Evolutionary conservation across 2,329 filamentous ascomycete genomes (phyloP), one percentile per base, ranked within the genome.

Genomic region (Trichoderma breve): DNA sequence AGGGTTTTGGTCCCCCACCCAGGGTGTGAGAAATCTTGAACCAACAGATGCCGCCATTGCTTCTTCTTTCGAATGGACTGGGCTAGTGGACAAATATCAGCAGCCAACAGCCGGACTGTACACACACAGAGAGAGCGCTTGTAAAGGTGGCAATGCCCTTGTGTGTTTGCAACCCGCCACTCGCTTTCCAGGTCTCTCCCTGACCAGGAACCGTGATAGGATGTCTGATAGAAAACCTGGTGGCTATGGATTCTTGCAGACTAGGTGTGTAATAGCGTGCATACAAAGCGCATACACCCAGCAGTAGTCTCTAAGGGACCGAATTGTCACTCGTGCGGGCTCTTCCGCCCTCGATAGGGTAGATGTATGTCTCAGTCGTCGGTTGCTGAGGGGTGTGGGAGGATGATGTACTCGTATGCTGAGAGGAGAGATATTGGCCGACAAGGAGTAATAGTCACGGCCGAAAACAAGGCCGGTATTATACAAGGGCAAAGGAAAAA

Each of bases 351-450:
- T 70, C 67, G 71, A 72, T 72, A 64, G 55, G 71, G 58, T 21
- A 57, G 34, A 71, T 55, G 71, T 72, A 58, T 70, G 71, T 72
- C 67, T 72, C 60, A 71, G 71, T 70, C 58, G 60, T 28, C 39
- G 43, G 57, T 8, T 60, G 21, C 51, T 43, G 18, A 18, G 47
- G 55, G 55, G 34, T 18, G 34, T 26, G 36, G 30, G 55, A 69
- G 32, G 28, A 15, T 28, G 47, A 51, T 58, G 36, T 39, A 39
- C 36, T 39, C 36, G 36, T 39, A 36, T 28, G 55, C 34, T 28
- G 39, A 58, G 65, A 60, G 34, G 28, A 14, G 26, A 60, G 51
- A 47, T 62, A 26, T 18, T 51, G 43, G 39, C 28, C 1, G 11
- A 55, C 43, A 53, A 65, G 26, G 15, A 43, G 39, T 43, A 43